Base-by-base conservation (phyloP, 768 basidiomycete species). In the Podaxis pistillaris region DNA sequence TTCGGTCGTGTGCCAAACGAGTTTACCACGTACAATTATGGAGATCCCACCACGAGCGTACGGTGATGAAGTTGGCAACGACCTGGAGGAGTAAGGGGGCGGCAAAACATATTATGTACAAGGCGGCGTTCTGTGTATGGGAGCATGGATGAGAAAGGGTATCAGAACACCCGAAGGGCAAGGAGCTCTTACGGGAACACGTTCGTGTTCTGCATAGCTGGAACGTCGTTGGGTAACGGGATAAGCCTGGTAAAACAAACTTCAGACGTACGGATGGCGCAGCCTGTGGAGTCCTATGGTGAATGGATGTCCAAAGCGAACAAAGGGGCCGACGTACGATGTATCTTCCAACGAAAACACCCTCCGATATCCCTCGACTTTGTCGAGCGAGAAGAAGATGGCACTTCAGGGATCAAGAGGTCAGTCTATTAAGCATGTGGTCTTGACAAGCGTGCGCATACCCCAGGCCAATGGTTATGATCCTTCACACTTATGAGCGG, bases 41-140 rank as follows among this genome's bases (percentile, higher is more conserved):
- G 33, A 90, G 76, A 69, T 97, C 96, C 94, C 95, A 98, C 79
- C 86, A 87, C 2, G 87, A 89, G n/a, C 89, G 83, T 30, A 93
- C 78, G 22, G 93, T 89, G 13, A 91, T 54, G 22, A 86, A 62
- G 67, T 92, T 91, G 67, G 96, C 81, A 19, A 86, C 66, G 19
- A 88, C 80, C 69, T 93, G 86, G 47, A 94, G 75, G 50, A 86
- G 68, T 22, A 93, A 71, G 0, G 96, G 96, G 2, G 91, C 80
- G 2, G 88, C 84, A 58, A 83, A 73, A 56, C 75, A 75, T 56
- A 88, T 84, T 12, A 86, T 65, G 66, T 81, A 82, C 5, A 88
- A 69, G 15, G 81, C 84, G 49, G 75, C 19, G 67, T 81, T 72
- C 84, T 87, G 17, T 4, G 28, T 62, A 15, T 37, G 11, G 17